phyloP scores from a whole-genome alignment of 2,329 filamentous ascomycete species.

The Ciborinia camelliae region DNA sequence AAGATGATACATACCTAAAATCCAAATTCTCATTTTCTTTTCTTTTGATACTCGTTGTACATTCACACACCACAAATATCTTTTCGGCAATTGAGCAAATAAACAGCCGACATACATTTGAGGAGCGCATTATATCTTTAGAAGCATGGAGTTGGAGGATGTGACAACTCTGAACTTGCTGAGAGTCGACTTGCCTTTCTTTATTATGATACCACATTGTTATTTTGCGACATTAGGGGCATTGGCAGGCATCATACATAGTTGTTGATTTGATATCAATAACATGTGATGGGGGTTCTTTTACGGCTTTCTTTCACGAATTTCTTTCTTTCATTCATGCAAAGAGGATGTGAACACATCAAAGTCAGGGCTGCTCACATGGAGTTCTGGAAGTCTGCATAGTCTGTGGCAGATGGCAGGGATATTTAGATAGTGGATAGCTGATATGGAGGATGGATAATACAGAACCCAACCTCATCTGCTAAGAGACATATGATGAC shows the following conservation, averaged over 20 bases:
- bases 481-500: neutral
- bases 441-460: neutral
- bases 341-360: neutral
- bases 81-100: neutral
- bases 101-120: neutral
- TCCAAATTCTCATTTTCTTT: neutral
- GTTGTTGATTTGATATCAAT: neutral
- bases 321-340: neutral
- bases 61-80: neutral
- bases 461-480: neutral
- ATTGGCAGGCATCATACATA: neutral
- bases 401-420: neutral
- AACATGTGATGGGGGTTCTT: neutral
- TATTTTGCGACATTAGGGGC: constrained; percentile 1
- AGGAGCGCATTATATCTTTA: constrained; percentile 4
- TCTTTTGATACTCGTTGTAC: neutral
- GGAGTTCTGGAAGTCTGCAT: neutral
- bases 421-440: neutral
- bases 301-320: neutral
- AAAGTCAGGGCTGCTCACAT: neutral
- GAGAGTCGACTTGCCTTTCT: neutral
- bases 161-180: neutral
- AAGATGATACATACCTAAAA: neutral
- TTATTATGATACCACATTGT: constrained; percentile 15
- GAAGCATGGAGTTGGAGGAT: neutral